These are phyloP conservation scores for Fusarium sp. DNA, from an alignment of 2,329 filamentous ascomycete genomes.

Conservation along the genomic window DNA sequence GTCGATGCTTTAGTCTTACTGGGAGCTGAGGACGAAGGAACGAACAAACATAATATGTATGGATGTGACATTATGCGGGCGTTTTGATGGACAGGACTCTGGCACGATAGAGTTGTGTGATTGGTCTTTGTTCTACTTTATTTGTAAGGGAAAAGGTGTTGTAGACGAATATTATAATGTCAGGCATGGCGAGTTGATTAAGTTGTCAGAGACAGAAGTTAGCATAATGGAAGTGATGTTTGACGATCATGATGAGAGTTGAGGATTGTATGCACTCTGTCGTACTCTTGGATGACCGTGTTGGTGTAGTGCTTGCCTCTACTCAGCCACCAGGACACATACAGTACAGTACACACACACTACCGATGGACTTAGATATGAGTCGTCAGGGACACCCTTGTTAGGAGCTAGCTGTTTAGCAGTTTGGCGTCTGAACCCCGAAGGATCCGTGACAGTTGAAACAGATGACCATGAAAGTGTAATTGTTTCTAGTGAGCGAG, in stretches of 20 bases:
- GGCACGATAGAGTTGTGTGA: conserved; percentile 33
- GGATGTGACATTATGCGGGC: conserved; percentile 26
- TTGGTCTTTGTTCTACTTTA: conserved; percentile 10
- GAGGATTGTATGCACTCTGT: background rate
- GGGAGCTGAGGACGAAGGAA: background rate
- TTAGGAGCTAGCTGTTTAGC: conserved; percentile 6
- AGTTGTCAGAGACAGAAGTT: conserved; percentile 10
- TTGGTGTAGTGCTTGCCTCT: conserved; percentile 4
- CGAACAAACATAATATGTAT: conserved; percentile 10
- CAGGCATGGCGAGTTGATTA: conserved; percentile 10
- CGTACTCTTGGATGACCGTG: background rate
- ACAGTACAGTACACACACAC: background rate
- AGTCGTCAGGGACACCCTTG: conserved; percentile 24
- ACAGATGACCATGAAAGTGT: conserved; percentile 22
- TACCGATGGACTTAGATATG: conserved; percentile 10
- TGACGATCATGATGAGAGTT: conserved; percentile 11
- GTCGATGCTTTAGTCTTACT: conserved; percentile 11
- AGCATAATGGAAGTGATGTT: conserved; percentile 8
- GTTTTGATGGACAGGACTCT: conserved; percentile 32
- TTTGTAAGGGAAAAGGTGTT: conserved; percentile 21
- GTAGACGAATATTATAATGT: conserved; percentile 36
- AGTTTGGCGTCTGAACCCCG: conserved; percentile 30
- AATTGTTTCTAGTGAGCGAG: background rate
- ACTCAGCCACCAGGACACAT: conserved; percentile 30
- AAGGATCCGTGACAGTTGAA: conserved; percentile 38